These are phyloP conservation scores for Bromus sterilis DNA, from an alignment of 176 grass and related monocot genomes.

Conservation along the genomic window DNA sequence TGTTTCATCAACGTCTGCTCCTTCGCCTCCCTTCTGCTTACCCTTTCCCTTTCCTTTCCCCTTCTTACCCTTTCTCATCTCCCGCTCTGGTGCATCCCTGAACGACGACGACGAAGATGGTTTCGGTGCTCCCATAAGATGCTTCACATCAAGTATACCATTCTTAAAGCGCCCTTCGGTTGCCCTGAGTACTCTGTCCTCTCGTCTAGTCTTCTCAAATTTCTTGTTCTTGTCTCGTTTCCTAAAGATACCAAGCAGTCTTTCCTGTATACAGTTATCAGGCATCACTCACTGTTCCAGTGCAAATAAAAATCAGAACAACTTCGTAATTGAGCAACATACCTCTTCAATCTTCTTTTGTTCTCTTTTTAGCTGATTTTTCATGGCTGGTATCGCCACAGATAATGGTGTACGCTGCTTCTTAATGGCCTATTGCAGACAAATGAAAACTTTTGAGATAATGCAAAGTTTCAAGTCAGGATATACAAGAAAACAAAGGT, in stretches of 20 bases:
- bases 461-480: background rate
- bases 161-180: conserved; percentile 88
- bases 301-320: background rate
- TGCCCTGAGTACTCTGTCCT: conserved; percentile 55
- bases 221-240: conserved; percentile 36
- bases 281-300: background rate
- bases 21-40: conserved; percentile 50
- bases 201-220: conserved; percentile 58
- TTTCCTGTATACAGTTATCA: conserved; percentile 48
- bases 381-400: conserved; percentile 81
- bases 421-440: conserved; percentile 54
- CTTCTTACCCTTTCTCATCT: conserved; percentile 46
- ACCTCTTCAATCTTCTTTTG: conserved; percentile 83
- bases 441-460: conserved; percentile 12
- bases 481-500: background rate
- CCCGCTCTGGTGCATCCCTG: conserved; percentile 23
- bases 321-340: background rate
- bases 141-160: conserved; percentile 85
- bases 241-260: conserved; percentile 57
- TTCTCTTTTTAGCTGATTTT: conserved; percentile 71
- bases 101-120: conserved; percentile 21
- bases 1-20: conserved; percentile 35
- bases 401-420: conserved; percentile 73
- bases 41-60: conserved; percentile 38
- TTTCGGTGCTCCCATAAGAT: conserved; percentile 53